Evolutionary conservation across 805 yeast genomes (phyloP).

Genomic region (Isabelozyma pseudorhagii): DNA sequence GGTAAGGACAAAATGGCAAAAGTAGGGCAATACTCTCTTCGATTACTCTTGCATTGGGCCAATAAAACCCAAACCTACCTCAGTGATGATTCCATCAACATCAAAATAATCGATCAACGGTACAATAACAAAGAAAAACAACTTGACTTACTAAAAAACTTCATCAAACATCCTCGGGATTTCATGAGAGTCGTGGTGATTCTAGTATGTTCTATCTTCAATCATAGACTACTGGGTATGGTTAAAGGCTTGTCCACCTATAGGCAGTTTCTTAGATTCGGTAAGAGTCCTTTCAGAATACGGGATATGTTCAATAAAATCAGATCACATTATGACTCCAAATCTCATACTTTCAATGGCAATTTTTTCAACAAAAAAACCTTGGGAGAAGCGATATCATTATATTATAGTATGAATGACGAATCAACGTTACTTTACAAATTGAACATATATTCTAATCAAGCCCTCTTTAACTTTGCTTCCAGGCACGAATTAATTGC

Average conservation of each 20-base stretch:
- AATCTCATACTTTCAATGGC: constrained; percentile 1
- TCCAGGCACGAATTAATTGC: constrained; percentile 60
- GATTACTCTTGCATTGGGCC: constrained; percentile 49
- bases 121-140: constrained; percentile 31
- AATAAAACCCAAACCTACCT: constrained; percentile 32
- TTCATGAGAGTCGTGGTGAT: constrained; percentile 33
- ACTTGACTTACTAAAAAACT: constrained; percentile 30
- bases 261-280: constrained; percentile 68
- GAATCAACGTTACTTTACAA: constrained; percentile 59
- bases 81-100: constrained; percentile 32
- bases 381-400: constrained; percentile 48
- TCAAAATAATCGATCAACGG: constrained; percentile 22
- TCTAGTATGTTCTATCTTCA: constrained; percentile 37
- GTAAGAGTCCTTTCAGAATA: constrained; percentile 62
- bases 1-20: constrained; percentile 77
- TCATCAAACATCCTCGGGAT: constrained; percentile 33
- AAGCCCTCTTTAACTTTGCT: constrained; percentile 35
- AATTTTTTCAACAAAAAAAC: constrained; percentile 39
- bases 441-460: constrained; percentile 43
- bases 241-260: constrained; percentile 50
- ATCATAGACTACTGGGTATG: constrained; percentile 39
- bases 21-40: constrained; percentile 54
- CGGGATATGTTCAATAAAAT: constrained; percentile 34
- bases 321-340: constrained; percentile 1
- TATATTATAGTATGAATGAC: constrained; percentile 66